Base-by-base conservation (phyloP, 73 alveolate species). In the Symbiodinium pilosum region DNA sequence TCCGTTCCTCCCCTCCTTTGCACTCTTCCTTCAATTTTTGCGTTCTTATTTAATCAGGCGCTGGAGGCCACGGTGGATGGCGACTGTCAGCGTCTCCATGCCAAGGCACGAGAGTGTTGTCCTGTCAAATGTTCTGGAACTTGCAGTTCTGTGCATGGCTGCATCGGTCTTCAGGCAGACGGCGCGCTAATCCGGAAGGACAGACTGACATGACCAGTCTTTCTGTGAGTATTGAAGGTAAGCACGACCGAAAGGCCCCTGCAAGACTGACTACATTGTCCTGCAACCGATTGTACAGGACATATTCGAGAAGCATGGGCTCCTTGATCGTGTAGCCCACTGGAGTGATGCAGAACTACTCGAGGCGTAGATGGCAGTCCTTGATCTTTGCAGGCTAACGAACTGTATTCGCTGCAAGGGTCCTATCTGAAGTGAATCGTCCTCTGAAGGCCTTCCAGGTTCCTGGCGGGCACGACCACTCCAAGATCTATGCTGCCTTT, bases 391-490 rank as follows among this genome's bases (percentile, higher is more conserved):
- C n/a, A n/a, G n/a, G n/a, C n/a, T n/a, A n/a, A n/a, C n/a, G n/a
- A n/a, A n/a, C n/a, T n/a, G n/a, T n/a, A n/a, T n/a, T n/a, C n/a
- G n/a, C n/a, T n/a, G n/a, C n/a, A n/a, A n/a, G n/a, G n/a, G n/a
- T n/a, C n/a, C n/a, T n/a, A n/a, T n/a, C n/a, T n/a, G n/a, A n/a
- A n/a, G n/a, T n/a, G 44, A 20, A 11, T 43, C 73, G 32, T 7
- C 28, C 34, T 86, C 51, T 68, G 30, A 83, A 91, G 97, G 97
- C 97, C 16, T 91, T 91, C 88, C 97, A 91, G 88, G 47, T 75
- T 38, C 97, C 97, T 71, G 97, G 97, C 28, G 97, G 97, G 18
- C 97, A 91, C 47, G 97, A 91, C 77, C 97, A 91, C 97, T 68
- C 51, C 81, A 91, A 91, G 88, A 91, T 91, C 97, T 71, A 69